phyloP scores from a whole-genome alignment of 805 yeast species.

The Wickerhamomyces hampshirensis region DNA sequence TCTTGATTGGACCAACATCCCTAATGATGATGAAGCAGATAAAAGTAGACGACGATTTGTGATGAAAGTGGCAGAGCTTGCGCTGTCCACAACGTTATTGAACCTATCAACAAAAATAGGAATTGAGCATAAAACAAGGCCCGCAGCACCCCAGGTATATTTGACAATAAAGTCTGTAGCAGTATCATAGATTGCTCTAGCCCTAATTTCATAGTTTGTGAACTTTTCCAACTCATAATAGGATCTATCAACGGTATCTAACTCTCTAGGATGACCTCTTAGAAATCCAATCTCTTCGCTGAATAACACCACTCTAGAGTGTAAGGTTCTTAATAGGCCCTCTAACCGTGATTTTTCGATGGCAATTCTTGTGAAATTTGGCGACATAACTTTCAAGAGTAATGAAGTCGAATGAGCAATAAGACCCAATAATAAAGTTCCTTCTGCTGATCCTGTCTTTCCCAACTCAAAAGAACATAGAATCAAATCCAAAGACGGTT shows the following conservation, averaged over 20 bases:
- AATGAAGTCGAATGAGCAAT: conserved; percentile 79
- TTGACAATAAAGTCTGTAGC: conserved; percentile 86
- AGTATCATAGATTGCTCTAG: conserved; percentile 74
- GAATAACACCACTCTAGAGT: conserved; percentile 72
- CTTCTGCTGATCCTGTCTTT: conserved; percentile 53
- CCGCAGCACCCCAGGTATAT: conserved; percentile 95
- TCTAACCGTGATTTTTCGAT: conserved; percentile 74
- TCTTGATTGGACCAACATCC: conserved; percentile 79
- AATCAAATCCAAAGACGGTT: conserved; percentile 75
- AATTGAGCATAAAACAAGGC: conserved; percentile 78
- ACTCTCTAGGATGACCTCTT: conserved; percentile 76
- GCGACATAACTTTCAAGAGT: conserved; percentile 70
- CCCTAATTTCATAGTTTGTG: conserved; percentile 67
- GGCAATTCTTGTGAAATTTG: conserved; percentile 82
- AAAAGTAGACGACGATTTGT: conserved; percentile 81
- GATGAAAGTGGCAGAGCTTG: conserved; percentile 75
- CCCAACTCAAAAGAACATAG: conserved; percentile 74
- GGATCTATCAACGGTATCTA: conserved; percentile 68
- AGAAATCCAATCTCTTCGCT: conserved; percentile 85
- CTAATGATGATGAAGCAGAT: conserved; percentile 84
- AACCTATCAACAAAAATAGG: conserved; percentile 71
- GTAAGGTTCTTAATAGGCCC: conserved; percentile 78
- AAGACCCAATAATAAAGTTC: conserved; percentile 70
- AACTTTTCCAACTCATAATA: conserved; percentile 80
- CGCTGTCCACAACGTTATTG: conserved; percentile 32